phyloP scores from a whole-genome alignment of 2,329 filamentous ascomycete species.

The Beauveria pseudobassiana region DNA sequence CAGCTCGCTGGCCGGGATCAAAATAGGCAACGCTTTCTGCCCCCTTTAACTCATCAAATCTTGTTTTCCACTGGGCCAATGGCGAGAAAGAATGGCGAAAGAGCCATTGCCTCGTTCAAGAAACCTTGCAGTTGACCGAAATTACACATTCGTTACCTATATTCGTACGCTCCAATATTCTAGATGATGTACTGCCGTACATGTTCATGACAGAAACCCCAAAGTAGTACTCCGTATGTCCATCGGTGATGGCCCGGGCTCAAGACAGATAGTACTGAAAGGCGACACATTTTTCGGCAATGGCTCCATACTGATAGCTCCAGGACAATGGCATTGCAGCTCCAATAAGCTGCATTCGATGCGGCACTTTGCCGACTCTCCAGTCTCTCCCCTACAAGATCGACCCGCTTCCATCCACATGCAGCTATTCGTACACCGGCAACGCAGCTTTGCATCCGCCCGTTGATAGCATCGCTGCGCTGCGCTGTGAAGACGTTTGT shows the following conservation, averaged over 20 bases:
- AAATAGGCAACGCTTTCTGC: too few relatives aligned
- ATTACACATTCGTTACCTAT: too few relatives aligned
- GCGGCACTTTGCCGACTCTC: neutral
- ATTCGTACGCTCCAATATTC: too few relatives aligned
- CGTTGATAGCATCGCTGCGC: constrained; percentile 2
- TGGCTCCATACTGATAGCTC: neutral
- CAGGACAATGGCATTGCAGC: neutral
- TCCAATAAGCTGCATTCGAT: neutral
- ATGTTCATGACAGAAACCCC: neutral
- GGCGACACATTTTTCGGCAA: neutral
- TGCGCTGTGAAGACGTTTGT: neutral
- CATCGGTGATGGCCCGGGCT: neutral
- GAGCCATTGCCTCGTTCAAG: too few relatives aligned
- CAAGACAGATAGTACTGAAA: neutral
- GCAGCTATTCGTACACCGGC: neutral
- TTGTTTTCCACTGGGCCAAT: too few relatives aligned
- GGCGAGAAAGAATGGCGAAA: too few relatives aligned
- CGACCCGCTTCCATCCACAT: neutral
- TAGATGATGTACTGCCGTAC: neutral
- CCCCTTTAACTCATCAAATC: too few relatives aligned
- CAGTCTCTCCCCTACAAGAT: neutral
- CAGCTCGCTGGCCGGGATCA: too few relatives aligned
- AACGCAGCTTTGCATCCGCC: constrained; percentile 3
- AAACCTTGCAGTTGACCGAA: too few relatives aligned
- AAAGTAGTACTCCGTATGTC: neutral